Evolutionary conservation across 2,329 filamentous ascomycete genomes (phyloP).

Genomic region (Coniochaeta prunicola): DNA sequence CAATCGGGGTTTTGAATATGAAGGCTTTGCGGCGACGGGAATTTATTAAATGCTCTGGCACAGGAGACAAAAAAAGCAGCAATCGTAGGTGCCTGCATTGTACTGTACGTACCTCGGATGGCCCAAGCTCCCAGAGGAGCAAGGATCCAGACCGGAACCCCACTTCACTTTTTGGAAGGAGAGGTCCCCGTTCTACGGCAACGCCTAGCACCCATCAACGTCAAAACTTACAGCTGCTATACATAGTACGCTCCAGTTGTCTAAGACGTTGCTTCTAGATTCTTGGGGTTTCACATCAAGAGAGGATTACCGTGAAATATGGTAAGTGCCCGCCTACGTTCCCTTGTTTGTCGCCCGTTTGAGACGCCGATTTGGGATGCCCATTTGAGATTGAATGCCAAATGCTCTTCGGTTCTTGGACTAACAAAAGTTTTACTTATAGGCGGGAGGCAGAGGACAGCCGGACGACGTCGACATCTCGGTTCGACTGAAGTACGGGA

Average conservation of each 20-base stretch:
- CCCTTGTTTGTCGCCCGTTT: no score
- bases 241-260: no score
- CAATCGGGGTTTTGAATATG: no score
- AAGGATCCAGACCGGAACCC: background rate
- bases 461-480: slow-evolving; percentile 47
- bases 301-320: background rate
- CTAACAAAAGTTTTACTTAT: background rate
- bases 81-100: no score
- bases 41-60: no score
- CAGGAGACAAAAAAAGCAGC: background rate
- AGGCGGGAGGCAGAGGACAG: slow-evolving; percentile 2
- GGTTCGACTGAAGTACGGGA: slow-evolving; percentile 65
- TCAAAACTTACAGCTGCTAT: no score
- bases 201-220: no score
- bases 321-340: no score
- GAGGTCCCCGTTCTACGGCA: background rate
- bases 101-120: background rate
- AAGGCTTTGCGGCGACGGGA: no score
- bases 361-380: no score
- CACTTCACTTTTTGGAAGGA: background rate
- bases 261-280: no score
- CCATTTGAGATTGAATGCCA: background rate
- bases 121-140: background rate
- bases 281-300: no score
- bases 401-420: background rate